phyloP scores from a whole-genome alignment of 139 green algal species.

The Chlamydomonas eustigma region DNA sequence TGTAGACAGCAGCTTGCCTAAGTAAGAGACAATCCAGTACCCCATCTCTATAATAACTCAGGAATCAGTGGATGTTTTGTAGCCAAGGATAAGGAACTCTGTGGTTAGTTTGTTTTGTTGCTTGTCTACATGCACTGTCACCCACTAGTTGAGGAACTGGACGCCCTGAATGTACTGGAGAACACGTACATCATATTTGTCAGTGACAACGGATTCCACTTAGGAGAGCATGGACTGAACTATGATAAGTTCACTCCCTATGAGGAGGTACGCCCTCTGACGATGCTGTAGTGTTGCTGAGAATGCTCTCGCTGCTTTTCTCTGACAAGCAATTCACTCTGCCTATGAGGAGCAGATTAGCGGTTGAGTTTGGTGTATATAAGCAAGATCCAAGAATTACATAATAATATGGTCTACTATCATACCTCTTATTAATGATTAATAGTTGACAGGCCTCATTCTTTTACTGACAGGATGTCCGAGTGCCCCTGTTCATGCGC shows the following conservation, averaged over 20 bases:
- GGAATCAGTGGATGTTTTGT: constrained; percentile 17
- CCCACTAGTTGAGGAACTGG: constrained; percentile 5
- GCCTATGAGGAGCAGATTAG: not conserved
- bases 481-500: constrained; percentile 40
- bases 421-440: no score
- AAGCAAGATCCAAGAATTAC: no score
- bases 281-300: not conserved
- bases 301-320: not conserved
- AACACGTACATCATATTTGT: constrained; percentile 50
- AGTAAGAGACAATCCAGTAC: no score
- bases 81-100: not conserved
- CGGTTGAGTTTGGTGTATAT: not conserved
- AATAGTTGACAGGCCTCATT: no score
- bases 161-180: constrained; percentile 23
- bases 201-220: constrained; percentile 44
- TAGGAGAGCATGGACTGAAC: constrained; percentile 19
- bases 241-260: constrained; percentile 29
- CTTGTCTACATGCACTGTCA: not conserved
- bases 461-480: no score
- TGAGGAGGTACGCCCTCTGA: no score
- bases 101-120: not conserved
- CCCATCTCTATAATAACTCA: no score
- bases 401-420: no score
- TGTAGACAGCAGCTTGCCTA: no score
- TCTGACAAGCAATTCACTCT: not conserved